Conservation (phyloP, 1,139 yeast genomes). For the Sugiyamaella sp. region DNA sequence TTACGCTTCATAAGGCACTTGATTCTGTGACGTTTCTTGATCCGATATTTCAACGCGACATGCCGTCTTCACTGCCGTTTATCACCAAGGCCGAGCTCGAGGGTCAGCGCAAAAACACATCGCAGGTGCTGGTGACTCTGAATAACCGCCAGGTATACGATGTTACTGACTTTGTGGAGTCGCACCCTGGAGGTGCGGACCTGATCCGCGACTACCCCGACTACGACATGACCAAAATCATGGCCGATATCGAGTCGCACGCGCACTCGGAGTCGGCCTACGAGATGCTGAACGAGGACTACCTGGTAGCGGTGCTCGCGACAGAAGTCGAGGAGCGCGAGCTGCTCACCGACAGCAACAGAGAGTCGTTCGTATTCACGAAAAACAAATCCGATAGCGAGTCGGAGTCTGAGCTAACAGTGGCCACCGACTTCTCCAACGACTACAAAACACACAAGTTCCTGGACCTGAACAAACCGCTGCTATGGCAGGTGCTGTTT, state of each 20-base stretch:
- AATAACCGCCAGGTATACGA: slow-evolving; percentile 78
- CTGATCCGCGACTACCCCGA: slow-evolving; percentile 78
- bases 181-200: slow-evolving; percentile 89
- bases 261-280: slow-evolving; percentile 85
- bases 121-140: slow-evolving; percentile 55
- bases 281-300: slow-evolving; percentile 82
- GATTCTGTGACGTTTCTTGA: too few species aligned
- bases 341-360: slow-evolving; percentile 44
- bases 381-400: slow-evolving; percentile 19
- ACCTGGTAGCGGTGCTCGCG: slow-evolving; percentile 63
- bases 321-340: slow-evolving; percentile 62
- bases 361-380: slow-evolving; percentile 33
- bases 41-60: too few species aligned
- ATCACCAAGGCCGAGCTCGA: slow-evolving; percentile 33
- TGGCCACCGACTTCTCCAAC: slow-evolving; percentile 73
- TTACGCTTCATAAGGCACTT: too few species aligned
- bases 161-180: slow-evolving; percentile 74
- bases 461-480: slow-evolving; percentile 80
- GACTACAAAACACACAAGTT: slow-evolving; percentile 82
- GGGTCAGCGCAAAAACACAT: slow-evolving; percentile 19
- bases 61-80: slow-evolving; percentile 27
- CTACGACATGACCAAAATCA: slow-evolving; percentile 74
- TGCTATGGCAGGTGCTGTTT: slow-evolving; percentile 74
- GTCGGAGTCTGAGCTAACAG: slow-evolving; percentile 58
- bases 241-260: slow-evolving; percentile 71